A percentile compares a stretch with the other conserved stretches of the same genome.
Conservation (phyloP, 352 stramenopile species). For the Phytophthora macrochlamydospora region DNA sequence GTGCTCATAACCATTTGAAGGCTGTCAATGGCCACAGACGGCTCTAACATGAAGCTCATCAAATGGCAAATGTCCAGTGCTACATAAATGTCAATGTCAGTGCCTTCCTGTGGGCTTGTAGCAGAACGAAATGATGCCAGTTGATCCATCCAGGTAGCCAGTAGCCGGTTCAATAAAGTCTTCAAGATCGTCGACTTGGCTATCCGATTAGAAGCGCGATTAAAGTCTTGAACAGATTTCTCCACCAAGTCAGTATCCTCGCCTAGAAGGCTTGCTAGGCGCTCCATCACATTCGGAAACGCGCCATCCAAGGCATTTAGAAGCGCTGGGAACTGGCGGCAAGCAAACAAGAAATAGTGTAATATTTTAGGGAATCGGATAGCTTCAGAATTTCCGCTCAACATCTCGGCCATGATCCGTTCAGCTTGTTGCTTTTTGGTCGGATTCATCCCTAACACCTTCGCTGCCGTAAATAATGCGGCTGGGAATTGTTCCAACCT, state of each 20-base stretch:
- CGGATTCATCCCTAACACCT: slow-evolving; percentile 20
- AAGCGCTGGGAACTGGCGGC: slow-evolving; percentile 27
- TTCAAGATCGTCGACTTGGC: slow-evolving; percentile 39
- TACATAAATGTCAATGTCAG: slow-evolving; percentile 38
- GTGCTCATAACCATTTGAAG: slow-evolving; percentile 44
- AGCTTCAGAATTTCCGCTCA: slow-evolving; percentile 20
- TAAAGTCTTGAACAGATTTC: slow-evolving; percentile 36
- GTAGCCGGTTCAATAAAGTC: slow-evolving; percentile 32
- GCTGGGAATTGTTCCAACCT: slow-evolving; percentile 29
- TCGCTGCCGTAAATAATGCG: slow-evolving; percentile 33
- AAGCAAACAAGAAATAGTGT: slow-evolving; percentile 44
- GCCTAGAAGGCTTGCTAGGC: slow-evolving; percentile 28
- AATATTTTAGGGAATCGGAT: slow-evolving; percentile 32
- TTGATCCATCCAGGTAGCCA: slow-evolving; percentile 49
- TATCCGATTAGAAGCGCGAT: slow-evolving; percentile 33
- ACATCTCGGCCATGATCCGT: slow-evolving; percentile 36
- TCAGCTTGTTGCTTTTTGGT: slow-evolving; percentile 12
- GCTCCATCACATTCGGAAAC: slow-evolving; percentile 39
- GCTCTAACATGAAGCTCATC: slow-evolving; percentile 43
- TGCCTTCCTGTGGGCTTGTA: background rate
- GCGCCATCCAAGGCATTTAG: slow-evolving; percentile 30
- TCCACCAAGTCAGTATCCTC: slow-evolving; percentile 28
- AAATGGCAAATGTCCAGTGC: slow-evolving; percentile 54
- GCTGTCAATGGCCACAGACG: slow-evolving; percentile 40
- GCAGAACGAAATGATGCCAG: slow-evolving; percentile 17